These are phyloP conservation scores for Knufia fluminis DNA, from an alignment of 2,329 filamentous ascomycete species.

Conservation along the genomic window DNA sequence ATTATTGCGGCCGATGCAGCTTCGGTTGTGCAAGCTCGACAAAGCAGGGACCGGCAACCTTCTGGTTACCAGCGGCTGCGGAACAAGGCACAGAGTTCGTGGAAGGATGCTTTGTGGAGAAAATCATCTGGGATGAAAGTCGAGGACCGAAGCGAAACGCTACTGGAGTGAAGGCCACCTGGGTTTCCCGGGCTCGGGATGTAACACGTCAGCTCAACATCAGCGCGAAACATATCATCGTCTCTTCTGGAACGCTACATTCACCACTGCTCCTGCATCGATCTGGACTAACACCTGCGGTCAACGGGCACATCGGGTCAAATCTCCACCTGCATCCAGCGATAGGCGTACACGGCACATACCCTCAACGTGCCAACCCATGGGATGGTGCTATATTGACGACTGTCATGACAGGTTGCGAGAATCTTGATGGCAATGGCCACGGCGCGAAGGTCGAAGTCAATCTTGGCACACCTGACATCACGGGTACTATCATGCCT, in stretches of 20 bases:
- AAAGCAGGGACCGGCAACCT: conserved; percentile 70
- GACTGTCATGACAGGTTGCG: conserved; percentile 63
- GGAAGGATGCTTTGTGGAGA: conserved; percentile 67
- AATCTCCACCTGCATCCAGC: conserved; percentile 76
- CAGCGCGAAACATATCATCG: conserved; percentile 68
- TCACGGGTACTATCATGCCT: conserved; percentile 35
- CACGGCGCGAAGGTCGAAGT: conserved; percentile 78
- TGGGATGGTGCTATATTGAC: conserved; percentile 65
- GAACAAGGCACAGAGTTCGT: conserved; percentile 69
- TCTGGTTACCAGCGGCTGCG: conserved; percentile 71
- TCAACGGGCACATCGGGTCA: conserved; percentile 67
- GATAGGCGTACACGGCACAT: conserved; percentile 22
- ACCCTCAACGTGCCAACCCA: conserved; percentile 23
- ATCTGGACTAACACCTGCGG: conserved; percentile 56
- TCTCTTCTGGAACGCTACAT: conserved; percentile 68
- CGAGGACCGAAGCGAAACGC: conserved; percentile 44
- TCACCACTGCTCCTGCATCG: conserved; percentile 67
- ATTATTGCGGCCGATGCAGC: conserved; percentile 63
- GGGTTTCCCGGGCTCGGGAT: conserved; percentile 60
- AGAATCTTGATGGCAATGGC: conserved; percentile 69
- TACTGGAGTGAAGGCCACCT: conserved; percentile 62
- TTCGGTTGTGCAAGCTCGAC: conserved; percentile 53
- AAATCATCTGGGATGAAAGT: conserved; percentile 55
- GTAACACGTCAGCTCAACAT: conserved; percentile 57
- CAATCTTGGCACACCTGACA: conserved; percentile 27